Base-by-base conservation (phyloP, 2,329 filamentous ascomycete species). In the Ophiostoma himal-ulmi region DNA sequence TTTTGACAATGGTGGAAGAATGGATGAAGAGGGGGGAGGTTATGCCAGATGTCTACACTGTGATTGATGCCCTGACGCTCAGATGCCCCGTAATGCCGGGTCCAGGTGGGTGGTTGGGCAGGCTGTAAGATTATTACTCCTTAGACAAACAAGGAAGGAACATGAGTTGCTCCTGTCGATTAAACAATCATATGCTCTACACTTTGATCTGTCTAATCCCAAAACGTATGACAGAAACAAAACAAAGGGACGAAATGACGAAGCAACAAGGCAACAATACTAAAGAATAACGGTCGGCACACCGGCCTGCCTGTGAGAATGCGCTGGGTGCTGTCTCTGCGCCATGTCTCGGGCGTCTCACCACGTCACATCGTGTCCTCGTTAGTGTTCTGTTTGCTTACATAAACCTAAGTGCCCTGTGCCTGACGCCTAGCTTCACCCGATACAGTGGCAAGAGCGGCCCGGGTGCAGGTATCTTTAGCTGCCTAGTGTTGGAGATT, bases 331-430 rank as follows among this genome's bases (percentile, higher is more conserved):
- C 54, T 66, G 70, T 68, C 39, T 62, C 34, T 70, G 54, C 54
- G 26, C 30, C 17, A 64, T 37, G 30, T 37, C 60, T 36, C 17
- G 36, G 62, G 41, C 66, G 68, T 67, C 70, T 48, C 71, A 70
- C 54, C 71, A 67, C 69, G 71, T 70, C 69, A 69, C 71, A 70
- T 70, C 48, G 68, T 70, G 71, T 52, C 67, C 67, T 34, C 36
- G 57, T 70, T 70, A 67, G 60, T 20, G 64, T 20, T 6, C 8
- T n/a, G 44, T 67, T 2, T 57, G 64, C 22, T 54, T 54, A 65
- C 1, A 4, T 41, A 52, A 30, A 7, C 6, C n/a, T 10, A n/a
- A 22, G 30, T 11, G 48, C 30, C 37, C 44, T 67, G 37, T 64
- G 26, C 69, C 69, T 70, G 66, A 60, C 62, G 66, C 54, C 66